Conservation (phyloP, 306 rosid species). For the Lotus japonicus region DNA sequence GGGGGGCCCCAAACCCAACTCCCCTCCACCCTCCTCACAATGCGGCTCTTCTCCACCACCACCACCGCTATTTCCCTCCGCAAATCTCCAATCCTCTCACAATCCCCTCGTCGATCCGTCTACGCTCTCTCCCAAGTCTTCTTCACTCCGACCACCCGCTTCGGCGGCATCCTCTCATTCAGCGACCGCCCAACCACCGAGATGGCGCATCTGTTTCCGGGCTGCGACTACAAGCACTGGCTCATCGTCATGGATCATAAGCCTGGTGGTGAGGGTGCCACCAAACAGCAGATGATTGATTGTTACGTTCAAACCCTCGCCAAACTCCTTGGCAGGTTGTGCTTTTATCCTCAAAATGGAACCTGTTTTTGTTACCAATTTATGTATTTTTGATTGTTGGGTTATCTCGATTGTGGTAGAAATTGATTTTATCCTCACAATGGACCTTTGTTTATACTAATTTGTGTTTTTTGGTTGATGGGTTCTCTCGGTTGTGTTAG, state of each 20-base stretch:
- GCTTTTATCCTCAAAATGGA: not conserved
- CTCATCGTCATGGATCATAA: slow-evolving; percentile 91
- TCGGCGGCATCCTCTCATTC: slow-evolving; percentile 55
- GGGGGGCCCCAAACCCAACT: too few relatives aligned
- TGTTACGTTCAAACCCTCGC: slow-evolving; percentile 74
- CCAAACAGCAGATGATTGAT: slow-evolving; percentile 82
- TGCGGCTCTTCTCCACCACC: slow-evolving; percentile 26
- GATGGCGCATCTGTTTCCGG: slow-evolving; percentile 96
- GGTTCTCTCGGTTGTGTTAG: not conserved
- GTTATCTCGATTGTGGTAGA: too few relatives aligned
- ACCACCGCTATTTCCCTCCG: not conserved
- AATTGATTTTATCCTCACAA: too few relatives aligned
- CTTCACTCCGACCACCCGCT: slow-evolving; percentile 23
- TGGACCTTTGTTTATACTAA: not conserved
- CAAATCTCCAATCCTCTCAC: not conserved
- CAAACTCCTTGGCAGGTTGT: slow-evolving; percentile 67
- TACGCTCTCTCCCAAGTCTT: slow-evolving; percentile 39
- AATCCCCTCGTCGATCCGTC: not conserved
- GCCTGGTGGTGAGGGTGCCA: slow-evolving; percentile 82
- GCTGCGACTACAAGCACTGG: slow-evolving; percentile 95
- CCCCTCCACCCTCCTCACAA: slow-evolving; percentile 6
- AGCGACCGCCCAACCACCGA: slow-evolving; percentile 89
- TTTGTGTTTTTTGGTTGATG: not conserved
- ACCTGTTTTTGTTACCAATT: too few relatives aligned
- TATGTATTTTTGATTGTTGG: too few relatives aligned